phyloP scores from a whole-genome alignment of 1,284 basidiomycete species.

The Cryptococcus amylolentus region DNA sequence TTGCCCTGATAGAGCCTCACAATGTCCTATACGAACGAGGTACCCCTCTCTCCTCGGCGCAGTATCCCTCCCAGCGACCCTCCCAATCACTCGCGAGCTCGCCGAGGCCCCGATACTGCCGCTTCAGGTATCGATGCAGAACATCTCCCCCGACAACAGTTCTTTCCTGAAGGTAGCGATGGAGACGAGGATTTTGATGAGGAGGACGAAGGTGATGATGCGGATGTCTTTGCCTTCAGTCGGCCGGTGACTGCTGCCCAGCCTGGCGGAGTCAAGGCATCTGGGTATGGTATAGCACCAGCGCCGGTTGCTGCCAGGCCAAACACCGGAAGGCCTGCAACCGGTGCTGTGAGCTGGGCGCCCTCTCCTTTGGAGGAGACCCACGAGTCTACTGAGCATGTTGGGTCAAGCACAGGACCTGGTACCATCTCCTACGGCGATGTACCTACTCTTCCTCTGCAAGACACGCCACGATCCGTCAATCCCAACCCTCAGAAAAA shows the following conservation, averaged over 20 bases:
- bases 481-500: neutral
- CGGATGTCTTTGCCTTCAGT: constrained; percentile 46
- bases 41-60: neutral
- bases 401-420: neutral
- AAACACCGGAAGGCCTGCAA: constrained; percentile 8
- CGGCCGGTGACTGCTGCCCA: constrained; percentile 40
- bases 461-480: constrained; percentile 1
- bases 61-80: neutral
- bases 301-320: constrained; percentile 12
- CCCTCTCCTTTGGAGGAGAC: neutral
- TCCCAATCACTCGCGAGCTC: neutral
- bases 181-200: constrained; percentile 37
- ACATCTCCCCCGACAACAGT: constrained; percentile 43
- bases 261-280: constrained; percentile 15
- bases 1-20: neutral
- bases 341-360: neutral
- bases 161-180: constrained; percentile 39
- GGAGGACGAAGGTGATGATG: constrained; percentile 34
- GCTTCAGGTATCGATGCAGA: constrained; percentile 31
- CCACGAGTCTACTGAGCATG: neutral
- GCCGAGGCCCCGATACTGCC: constrained; percentile 33
- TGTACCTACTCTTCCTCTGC: neutral
- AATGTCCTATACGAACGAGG: neutral
- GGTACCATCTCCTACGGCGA: neutral
- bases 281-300: constrained; percentile 8